Base-by-base conservation (phyloP, 108 stramenopile species). In the Pseudonitzschia pungens region DNA sequence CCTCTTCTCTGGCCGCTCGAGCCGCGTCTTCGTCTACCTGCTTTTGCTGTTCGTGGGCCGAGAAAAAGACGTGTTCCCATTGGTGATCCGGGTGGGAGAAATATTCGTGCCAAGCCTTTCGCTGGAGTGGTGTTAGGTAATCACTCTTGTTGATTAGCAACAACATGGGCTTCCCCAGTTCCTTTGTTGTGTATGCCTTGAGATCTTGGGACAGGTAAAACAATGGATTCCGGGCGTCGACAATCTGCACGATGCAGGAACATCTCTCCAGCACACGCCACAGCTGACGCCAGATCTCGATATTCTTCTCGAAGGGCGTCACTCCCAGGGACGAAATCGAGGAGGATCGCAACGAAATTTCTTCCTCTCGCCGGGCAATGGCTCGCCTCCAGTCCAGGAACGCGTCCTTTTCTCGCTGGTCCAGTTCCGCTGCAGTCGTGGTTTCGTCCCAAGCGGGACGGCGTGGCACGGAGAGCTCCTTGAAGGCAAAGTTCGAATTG, bases 231-330 rank as follows among this genome's bases (percentile, higher is more conserved):
- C 99, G 81, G 10, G 95, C 98, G 77, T 99, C 99, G 12, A 99
- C 98, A 60, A 99, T 88, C 72, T 98, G 98, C 24, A 97, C 74
- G 53, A 99, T 77, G 55, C 96, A 85, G 48, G 95, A 85, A 44
- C 90, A 94, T 69, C 97, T 84, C 74, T 99, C 99, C 71, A 97
- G 68, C 12, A 99, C 98, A 20, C 99, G 84, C 99, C 99, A 99
- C 11, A 99, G 83, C 82, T 99, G 99, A 20, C 97, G 77, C 99
- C 99, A 99, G 31, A 99, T 97, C 57, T 99, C 94, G 11, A 99
- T 50, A 81, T 99, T 99, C 88, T 98, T 98, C 84, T 99, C 99
- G 81, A 98, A 99, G 2, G 99, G 99, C 27, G 98, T 99, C 5
- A 91, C 92, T 58, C 87, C 78, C 27, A 70, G 69, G 22, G 33